Conservation (phyloP, 176 grass and related monocot species). For the Coix lacrymajobi region DNA sequence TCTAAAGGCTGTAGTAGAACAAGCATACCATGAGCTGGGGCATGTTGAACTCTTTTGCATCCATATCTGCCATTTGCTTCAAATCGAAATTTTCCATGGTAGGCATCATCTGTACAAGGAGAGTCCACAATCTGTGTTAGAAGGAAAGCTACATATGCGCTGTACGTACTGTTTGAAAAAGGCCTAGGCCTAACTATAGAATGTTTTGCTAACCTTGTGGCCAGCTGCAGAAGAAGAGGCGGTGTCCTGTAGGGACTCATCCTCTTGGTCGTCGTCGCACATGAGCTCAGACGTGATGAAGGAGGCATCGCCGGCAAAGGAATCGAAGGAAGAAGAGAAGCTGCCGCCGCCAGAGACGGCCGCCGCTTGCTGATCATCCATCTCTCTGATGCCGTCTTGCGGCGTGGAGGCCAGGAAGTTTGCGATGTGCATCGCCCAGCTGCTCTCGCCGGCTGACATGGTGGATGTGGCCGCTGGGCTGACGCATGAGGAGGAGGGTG, state of each 20-base stretch:
- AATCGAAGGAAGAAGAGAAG: constrained; percentile 41
- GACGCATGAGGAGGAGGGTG: constrained; percentile 33
- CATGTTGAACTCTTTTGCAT: constrained; percentile 26
- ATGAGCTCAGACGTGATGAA: constrained; percentile 46
- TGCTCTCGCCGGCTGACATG: constrained; percentile 42
- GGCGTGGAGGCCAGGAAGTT: constrained; percentile 16
- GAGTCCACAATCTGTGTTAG: not conserved
- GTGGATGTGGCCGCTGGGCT: constrained; percentile 20
- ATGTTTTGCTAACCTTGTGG: constrained; percentile 36
- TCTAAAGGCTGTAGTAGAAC: not conserved
- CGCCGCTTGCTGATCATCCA: not conserved
- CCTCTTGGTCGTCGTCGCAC: constrained; percentile 7
- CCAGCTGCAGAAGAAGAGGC: constrained; percentile 47
- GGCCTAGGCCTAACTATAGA: not conserved
- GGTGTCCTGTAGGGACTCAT: constrained; percentile 60
- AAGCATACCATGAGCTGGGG: constrained; percentile 18
- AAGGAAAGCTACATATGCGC: not conserved
- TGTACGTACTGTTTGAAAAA: not conserved
- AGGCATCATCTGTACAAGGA: constrained; percentile 28
- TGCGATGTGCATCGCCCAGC: constrained; percentile 48
- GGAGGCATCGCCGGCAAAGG: constrained; percentile 10
- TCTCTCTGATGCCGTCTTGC: not conserved
- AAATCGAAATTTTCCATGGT: constrained; percentile 20
- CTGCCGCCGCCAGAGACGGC: constrained; percentile 19
- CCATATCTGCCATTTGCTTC: constrained; percentile 24